Base-by-base conservation (phyloP, 2,329 filamentous ascomycete genomes). In the Bretziella fagacearum region DNA sequence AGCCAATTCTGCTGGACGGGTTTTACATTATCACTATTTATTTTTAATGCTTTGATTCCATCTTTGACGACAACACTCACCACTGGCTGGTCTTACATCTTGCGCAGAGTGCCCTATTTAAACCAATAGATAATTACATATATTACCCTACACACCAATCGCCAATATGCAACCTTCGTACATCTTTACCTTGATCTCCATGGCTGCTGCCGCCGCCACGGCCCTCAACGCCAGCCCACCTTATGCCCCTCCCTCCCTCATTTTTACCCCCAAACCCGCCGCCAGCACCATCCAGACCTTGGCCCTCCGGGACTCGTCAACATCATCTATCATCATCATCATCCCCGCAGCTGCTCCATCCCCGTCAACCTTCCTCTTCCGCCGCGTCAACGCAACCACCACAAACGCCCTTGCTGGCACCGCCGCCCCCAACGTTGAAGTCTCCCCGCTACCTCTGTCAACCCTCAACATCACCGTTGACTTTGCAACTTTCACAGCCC, bases 381-480 rank as follows among this genome's bases (percentile, higher is more conserved):
- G 17, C 26, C 26, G 26, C 3, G 25, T 17, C 26, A 43, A 43
- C 27, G 23, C 25, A 4, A 43, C 40, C 23, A 22, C 13, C n/a
- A 41, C 40, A 3, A 29, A 25, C 26, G 15, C 35, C 8, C 13
- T 18, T n/a, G 3, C 18, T 25, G 20, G 20, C 11, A 41, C 18
- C 6, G 35, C 11, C 17, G 35, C 44, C 25, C 4, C 46, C 11
- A n/a, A 7, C 17, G 29, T 44, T 10, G 29, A 48, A 29, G 39
- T 48, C 3, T 47, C 48, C 4, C 48, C 48, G 13, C 32, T 44
- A 4, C 48, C 48, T 13, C 44, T 50, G 6, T 47, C 48, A 15
- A 36, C 40, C 5, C 45, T 50, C n/a, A 47, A 50, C 27, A 44
- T 40, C 11, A 50, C 44, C 6, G 48, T 50, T 20, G 35, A 50